Evolutionary conservation across 139 green algal genomes (phyloP).

Genomic region (Dunaliella primolecta): DNA sequence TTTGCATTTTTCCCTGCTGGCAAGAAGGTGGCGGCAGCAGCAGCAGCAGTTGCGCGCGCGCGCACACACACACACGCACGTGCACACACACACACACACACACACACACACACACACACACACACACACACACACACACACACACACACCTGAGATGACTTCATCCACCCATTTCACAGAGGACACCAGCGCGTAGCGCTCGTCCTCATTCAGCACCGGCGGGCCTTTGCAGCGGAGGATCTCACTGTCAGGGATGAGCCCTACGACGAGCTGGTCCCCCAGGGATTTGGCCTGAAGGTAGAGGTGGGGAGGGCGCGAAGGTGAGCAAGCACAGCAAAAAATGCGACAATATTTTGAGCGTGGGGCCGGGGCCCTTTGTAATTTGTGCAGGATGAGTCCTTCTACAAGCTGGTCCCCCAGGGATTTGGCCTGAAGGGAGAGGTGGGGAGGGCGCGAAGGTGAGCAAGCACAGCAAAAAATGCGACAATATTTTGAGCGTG

Average conservation of each 20-base stretch:
- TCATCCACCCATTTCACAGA: slow-evolving; percentile 98
- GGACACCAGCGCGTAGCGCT: slow-evolving; percentile 85
- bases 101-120: too few relatives aligned
- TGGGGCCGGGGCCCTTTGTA: too few relatives aligned
- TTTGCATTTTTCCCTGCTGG: too few relatives aligned
- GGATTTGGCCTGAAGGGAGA: slow-evolving; percentile 59
- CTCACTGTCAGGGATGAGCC: slow-evolving; percentile 92
- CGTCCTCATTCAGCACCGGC: slow-evolving; percentile 87
- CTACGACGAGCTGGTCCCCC: slow-evolving; percentile 94
- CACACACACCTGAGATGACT: slow-evolving; percentile 81
- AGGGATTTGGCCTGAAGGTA: slow-evolving; percentile 66
- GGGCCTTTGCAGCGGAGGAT: slow-evolving; percentile 89
- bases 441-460: background rate
- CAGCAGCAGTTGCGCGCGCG: too few relatives aligned
- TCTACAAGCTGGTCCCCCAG: slow-evolving; percentile 94
- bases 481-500: too few relatives aligned
- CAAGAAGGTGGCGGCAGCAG: too few relatives aligned
- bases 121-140: too few relatives aligned
- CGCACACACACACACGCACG: too few relatives aligned
- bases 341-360: too few relatives aligned
- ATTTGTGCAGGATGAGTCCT: slow-evolving; percentile 91
- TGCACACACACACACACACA: too few relatives aligned
- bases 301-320: background rate
- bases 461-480: too few relatives aligned
- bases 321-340: too few relatives aligned